Base-by-base conservation (phyloP, 306 rosid species). In the Leucaena leucocephala region DNA sequence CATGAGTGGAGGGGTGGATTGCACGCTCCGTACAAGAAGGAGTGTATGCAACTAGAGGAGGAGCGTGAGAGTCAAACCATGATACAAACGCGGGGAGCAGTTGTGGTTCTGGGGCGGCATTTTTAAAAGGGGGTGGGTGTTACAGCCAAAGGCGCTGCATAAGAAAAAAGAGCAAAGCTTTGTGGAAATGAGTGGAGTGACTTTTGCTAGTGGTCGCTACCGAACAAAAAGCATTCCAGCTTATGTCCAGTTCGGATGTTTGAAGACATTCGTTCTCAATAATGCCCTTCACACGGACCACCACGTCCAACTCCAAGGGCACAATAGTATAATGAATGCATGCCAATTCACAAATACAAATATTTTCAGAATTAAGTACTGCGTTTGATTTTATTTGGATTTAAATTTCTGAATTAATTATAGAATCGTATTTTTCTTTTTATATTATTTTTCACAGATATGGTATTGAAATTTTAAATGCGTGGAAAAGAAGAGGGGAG, bases 191-290 rank as follows among this genome's bases (percentile, higher is more conserved):
- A 80, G 86, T 72, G 88, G 71, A 45, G 12, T 45, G n/a, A 21
- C 34, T 68, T 15, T 40, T 44, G 44, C 52, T 74, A 78, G 78
- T 48, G 65, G 40, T 3, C 0, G 81, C 86, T 81, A 89, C 4
- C 35, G 36, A 84, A 91, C 94, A 88, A 91, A 81, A 84, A 70
- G 87, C 78, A 39, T 46, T 79, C 83, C 94, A 90, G 91, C 90
- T 87, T 86, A 17, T 81, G 65, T 75, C 83, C 95, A 87, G 95
- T 76, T 68, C 33, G 44, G 71, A 43, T 19, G 3, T 39, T 45
- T 36, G 3, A 35, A 71, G n/a, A 12, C 3, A 0, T 0, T 1
- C 7, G 68, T 17, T 68, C 5, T 42, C 91, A 8, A 8, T 8
- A 43, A 43, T 43, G 46, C 43, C 2, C 87, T 76, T 75, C 69